Conservation (phyloP, 257 asterid species). For the Nemophila menziesii region DNA sequence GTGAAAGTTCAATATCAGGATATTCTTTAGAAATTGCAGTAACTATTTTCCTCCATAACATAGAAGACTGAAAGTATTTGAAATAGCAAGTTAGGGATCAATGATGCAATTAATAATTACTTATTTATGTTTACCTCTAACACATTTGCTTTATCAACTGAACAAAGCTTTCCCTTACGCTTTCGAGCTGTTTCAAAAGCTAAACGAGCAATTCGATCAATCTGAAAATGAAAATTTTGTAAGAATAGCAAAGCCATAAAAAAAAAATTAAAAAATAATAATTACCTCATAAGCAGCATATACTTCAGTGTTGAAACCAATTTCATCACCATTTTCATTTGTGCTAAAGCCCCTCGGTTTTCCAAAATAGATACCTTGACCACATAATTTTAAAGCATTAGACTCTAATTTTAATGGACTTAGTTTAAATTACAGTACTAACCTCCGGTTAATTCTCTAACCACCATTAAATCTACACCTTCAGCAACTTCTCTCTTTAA, state of each 20-base stretch:
- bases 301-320: conserved; percentile 91
- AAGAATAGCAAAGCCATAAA: too few relatives aligned
- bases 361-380: conserved; percentile 85
- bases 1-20: conserved; percentile 92
- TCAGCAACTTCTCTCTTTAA: conserved; percentile 90
- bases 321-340: conserved; percentile 71
- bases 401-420: background rate
- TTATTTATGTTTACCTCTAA: conserved; percentile 53
- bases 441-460: conserved; percentile 99
- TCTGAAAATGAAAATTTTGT: too few relatives aligned
- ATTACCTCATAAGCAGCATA: conserved; percentile 77
- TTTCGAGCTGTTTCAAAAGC: conserved; percentile 94
- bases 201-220: conserved; percentile 90
- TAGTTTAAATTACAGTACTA: conserved; percentile 12
- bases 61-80: conserved; percentile 52
- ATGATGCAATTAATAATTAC: too few relatives aligned
- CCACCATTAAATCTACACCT: conserved; percentile 98
- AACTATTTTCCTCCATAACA: conserved; percentile 91
- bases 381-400: conserved; percentile 2
- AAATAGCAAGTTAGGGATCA: background rate
- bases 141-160: conserved; percentile 97
- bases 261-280: too few relatives aligned
- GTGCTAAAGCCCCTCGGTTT: conserved; percentile 84
- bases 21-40: conserved; percentile 54
- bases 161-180: conserved; percentile 81